Base-by-base conservation (phyloP, 202 grass and related monocot genomes). In the Musa balbisiana region DNA sequence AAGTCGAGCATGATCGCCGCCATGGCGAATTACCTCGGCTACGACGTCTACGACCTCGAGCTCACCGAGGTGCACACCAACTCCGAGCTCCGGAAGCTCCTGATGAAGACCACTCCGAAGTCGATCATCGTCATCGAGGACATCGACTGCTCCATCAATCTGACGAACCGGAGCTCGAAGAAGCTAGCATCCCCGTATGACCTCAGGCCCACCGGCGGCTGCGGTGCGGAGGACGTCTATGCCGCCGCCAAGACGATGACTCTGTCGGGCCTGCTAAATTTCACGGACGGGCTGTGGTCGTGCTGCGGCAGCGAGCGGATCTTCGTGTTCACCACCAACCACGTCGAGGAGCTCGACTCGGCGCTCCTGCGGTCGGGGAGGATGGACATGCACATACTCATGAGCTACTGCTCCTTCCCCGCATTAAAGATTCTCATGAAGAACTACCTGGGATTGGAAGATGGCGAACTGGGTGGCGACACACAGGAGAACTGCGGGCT, bases 1-100 rank as follows among this genome's bases (percentile, higher is more conserved):
- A 96, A 96, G 71, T 96, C 92, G 0, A 96, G 92, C 84, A 96
- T 96, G 92, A 96, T 96, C 73, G 92, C 92, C 15, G 92, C 92
- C 82, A 96, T 96, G 92, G 89, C 89, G 0, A 96, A 96, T 55
- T 92, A 43, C 80, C 89, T 96, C 29, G 82, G 85, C 2, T 96
- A 96, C 69, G 89, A 96, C 83, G 85, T 96, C 19, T 96, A 92
- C 77, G 92, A 96, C 77, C 87, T 96, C 0, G 92, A 96, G 84
- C 85, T 96, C 20, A 92, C 92, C 0, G 89, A 96, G 85, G 92
- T 96, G 15, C 22, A 87, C 76, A 88, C 87, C 81, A 96, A 96
- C 82, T 83, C 92, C 0, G 92, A 96, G 78, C 92, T 96, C 27
- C 80, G 92, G 12, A 96, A 92, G 87, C 92, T 96, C 73, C 84